phyloP scores from a whole-genome alignment of 1,284 basidiomycete genomes.

The Microbotryum intermedium region DNA sequence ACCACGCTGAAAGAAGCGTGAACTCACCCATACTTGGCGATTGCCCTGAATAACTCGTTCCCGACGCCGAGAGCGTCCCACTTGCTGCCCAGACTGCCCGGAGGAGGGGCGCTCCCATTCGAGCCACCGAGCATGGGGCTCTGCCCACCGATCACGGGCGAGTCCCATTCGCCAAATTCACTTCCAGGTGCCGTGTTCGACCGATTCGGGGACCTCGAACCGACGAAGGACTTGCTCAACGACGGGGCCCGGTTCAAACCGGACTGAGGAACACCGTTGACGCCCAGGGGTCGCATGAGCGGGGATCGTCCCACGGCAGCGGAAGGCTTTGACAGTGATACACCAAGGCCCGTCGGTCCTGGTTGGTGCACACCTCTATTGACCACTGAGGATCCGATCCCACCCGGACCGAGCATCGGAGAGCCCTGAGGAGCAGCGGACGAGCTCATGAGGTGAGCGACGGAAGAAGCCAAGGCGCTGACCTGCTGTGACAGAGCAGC shows the following conservation, averaged over 20 bases:
- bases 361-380: no score
- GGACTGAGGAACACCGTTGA: no score
- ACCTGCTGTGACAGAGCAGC: constrained; percentile 23
- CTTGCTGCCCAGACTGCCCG: constrained; percentile 79
- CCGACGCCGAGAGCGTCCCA: constrained; percentile 89
- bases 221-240: neutral
- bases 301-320: neutral
- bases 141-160: neutral
- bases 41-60: constrained; percentile 75
- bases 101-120: constrained; percentile 29
- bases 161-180: neutral
- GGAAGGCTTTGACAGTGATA: neutral
- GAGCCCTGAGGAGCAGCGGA: neutral
- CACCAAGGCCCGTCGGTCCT: neutral
- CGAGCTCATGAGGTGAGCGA: constrained; percentile 15
- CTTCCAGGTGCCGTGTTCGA: neutral
- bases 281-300: no score
- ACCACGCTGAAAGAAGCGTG: no score
- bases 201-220: neutral
- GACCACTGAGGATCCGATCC: no score
- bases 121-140: constrained; percentile 3
- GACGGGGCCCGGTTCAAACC: constrained; percentile 11
- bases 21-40: constrained; percentile 84
- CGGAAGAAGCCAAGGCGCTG: constrained; percentile 16
- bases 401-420: neutral